A percentile compares a stretch with the other conserved stretches of the same genome.
phyloP scores from a whole-genome alignment of 75 land plant genomes.

The Cunninghamia lanceolata region DNA sequence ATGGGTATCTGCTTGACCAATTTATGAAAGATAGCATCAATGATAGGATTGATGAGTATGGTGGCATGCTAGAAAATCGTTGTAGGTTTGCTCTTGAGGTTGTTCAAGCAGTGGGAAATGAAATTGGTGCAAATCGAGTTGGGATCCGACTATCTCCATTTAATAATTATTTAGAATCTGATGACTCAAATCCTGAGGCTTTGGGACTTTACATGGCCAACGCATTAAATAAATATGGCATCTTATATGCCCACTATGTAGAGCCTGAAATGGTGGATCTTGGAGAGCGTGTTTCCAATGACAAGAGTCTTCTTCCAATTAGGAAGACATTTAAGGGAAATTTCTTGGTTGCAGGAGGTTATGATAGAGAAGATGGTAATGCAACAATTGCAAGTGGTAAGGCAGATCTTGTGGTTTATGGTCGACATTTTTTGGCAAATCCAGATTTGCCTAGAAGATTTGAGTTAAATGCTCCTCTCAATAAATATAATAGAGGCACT shows the following conservation, averaged over 20 bases:
- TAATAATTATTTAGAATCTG: constrained; percentile 18
- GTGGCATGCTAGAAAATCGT: constrained; percentile 32
- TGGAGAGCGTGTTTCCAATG: constrained; percentile 2
- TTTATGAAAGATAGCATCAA: constrained; percentile 36
- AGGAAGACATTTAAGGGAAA: constrained; percentile 37
- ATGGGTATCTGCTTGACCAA: constrained; percentile 38
- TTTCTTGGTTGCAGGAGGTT: constrained; percentile 40
- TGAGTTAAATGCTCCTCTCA: constrained; percentile 39
- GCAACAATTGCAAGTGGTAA: constrained; percentile 27
- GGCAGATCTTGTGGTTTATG: constrained; percentile 40
- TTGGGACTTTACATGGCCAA: constrained; percentile 36
- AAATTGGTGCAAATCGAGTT: constrained; percentile 38
- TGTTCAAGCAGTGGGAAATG: constrained; percentile 26
- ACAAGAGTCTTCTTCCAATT: constrained; percentile 21
- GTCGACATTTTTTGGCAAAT: constrained; percentile 45
- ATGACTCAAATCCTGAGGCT: constrained; percentile 30
- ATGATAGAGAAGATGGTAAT: constrained; percentile 41
- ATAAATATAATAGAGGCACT: constrained; percentile 34
- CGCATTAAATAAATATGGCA: constrained; percentile 17
- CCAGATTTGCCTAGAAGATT: constrained; percentile 52
- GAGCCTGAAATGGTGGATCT: constrained; percentile 16
- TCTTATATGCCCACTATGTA: constrained; percentile 29
- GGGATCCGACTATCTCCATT: constrained; percentile 45
- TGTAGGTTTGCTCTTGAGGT: constrained; percentile 37
- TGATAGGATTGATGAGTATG: constrained; percentile 33